Evolutionary conservation across 305 asterid species (phyloP), one percentile per base, ranked within the genome.

Genomic region (Fraxinus paxiana): DNA sequence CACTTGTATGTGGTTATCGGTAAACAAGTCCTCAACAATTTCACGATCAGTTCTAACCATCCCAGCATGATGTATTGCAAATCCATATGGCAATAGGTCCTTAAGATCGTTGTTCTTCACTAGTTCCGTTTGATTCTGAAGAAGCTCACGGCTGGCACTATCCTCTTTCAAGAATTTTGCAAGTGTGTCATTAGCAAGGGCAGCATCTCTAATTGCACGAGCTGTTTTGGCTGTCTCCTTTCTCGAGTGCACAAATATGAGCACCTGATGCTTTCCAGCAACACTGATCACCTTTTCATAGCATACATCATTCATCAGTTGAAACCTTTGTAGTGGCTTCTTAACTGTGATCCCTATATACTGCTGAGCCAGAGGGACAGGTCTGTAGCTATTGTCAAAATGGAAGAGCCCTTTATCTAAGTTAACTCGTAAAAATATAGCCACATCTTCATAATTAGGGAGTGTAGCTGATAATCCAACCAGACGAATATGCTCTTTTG

Each of bases 31-130:
- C 91, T 96, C 99, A 80, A 96, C 99, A 84, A 96, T 84, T 84
- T 91, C 91, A 75, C 98, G 87, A 78, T 96, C 98, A 76, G 95
- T 93, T 85, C 99, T 94, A 79, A 88, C 95, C 98, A 96, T 86
- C 76, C 99, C 99, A 4, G 99, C 99, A 88, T 96, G 92, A 86
- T 96, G 99, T 82, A 96, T 90, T n/a, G 98, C 97, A 81, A 96
- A 94, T 71, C 99, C 98, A 88, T 92, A 94, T 7, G 99, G 96
- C 83, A 96, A 79, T 54, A 96, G 88, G 82, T 96, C 91, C 86
- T 93, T 95, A 65, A 96, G 94, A 89, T 96, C 99, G 17, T 82
- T 96, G 87, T 92, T 94, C 89, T 92, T 96, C 65, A 94, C 93
- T 75, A 96, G 92, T 86, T 96, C 97, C 0, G 92, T 90, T 33